Conservation (phyloP, 2,329 filamentous ascomycete genomes). For the Phoma sp. region DNA sequence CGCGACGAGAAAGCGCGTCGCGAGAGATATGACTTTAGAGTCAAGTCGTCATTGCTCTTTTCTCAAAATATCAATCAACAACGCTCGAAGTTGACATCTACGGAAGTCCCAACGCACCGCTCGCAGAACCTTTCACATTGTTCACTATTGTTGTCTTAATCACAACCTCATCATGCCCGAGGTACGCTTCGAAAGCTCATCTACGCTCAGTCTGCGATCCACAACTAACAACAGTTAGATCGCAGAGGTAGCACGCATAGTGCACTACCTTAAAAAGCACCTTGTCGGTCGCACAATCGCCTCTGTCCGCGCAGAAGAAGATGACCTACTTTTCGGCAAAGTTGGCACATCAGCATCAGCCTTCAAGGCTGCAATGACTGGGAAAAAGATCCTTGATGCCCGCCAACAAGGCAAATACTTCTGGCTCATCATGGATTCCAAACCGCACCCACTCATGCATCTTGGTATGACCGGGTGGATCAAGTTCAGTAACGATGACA, state of each 20-base stretch:
- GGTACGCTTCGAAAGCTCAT: conserved; percentile 18
- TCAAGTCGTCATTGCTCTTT: conserved; percentile 11
- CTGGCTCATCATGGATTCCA: conserved; percentile 78
- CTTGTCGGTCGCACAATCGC: conserved; percentile 83
- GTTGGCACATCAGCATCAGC: conserved; percentile 78
- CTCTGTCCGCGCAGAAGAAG: conserved; percentile 74
- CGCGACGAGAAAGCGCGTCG: conserved; percentile 23
- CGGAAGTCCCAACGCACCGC: too few species aligned
- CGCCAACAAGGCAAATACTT: conserved; percentile 97
- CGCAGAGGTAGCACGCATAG: conserved; percentile 75
- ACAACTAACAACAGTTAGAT: conserved; percentile 39
- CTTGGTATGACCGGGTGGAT: conserved; percentile 82
- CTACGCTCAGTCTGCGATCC: background rate
- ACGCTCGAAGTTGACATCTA: background rate
- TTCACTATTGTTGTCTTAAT: background rate
- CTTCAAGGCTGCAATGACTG: conserved; percentile 75
- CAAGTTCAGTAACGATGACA: conserved; percentile 79
- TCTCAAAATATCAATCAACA: background rate
- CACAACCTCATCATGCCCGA: conserved; percentile 42
- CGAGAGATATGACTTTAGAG: conserved; percentile 8
- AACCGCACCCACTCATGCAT: conserved; percentile 89
- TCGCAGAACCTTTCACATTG: background rate
- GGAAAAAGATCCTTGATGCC: conserved; percentile 73
- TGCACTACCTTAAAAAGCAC: conserved; percentile 82
- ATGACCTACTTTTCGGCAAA: conserved; percentile 88